These are phyloP conservation scores for Capsicum pubescens DNA, from an alignment of 257 asterid species.

Conservation along the genomic window DNA sequence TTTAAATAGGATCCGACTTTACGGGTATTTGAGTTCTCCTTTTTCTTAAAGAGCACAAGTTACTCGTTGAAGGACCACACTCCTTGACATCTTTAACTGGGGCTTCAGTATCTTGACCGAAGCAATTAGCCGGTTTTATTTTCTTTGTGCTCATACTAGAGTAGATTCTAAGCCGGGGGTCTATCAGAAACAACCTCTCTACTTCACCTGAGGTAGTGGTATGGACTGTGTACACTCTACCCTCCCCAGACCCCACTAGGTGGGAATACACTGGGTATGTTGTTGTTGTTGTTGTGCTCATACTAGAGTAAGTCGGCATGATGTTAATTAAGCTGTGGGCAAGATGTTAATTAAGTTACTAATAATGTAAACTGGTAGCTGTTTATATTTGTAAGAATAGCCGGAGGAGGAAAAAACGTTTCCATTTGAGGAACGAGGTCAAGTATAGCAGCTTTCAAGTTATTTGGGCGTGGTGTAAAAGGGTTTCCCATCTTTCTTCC, in stretches of 20 bases:
- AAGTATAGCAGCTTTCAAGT: conserved; percentile 6
- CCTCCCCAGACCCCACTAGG: too few relatives aligned
- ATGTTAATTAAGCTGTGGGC: neutral
- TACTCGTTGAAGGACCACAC: neutral
- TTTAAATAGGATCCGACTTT: neutral
- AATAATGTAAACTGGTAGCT: neutral
- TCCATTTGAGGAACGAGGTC: neutral
- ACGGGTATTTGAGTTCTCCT: neutral
- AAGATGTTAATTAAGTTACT: neutral
- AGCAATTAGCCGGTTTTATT: neutral
- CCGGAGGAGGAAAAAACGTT: neutral
- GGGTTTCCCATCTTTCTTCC: neutral
- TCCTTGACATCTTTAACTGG: neutral
- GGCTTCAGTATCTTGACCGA: neutral
- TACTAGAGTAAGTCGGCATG: neutral
- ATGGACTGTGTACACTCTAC: too few relatives aligned
- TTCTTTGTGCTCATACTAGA: neutral
- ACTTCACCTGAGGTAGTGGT: too few relatives aligned
- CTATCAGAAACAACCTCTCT: too few relatives aligned
- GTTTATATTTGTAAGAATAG: neutral
- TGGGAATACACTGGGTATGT: too few relatives aligned
- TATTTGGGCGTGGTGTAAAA: neutral
- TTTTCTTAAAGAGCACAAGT: neutral
- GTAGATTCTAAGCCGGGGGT: too few relatives aligned
- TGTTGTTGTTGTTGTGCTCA: neutral